These are phyloP conservation scores for Apiospora hydei DNA, from an alignment of 2,329 filamentous ascomycete genomes.

Conservation along the genomic window DNA sequence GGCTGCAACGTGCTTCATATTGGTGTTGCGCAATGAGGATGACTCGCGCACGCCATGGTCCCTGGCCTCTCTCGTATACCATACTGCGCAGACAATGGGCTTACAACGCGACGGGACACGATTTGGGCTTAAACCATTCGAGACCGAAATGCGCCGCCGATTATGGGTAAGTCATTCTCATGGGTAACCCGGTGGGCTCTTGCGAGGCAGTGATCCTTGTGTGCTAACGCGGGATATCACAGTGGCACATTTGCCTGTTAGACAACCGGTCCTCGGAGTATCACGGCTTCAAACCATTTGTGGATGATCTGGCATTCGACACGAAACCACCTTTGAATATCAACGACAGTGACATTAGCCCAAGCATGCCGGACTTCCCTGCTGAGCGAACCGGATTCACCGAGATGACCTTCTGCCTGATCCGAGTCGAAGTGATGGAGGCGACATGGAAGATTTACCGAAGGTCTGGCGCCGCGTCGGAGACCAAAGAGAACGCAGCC, in stretches of 20 bases:
- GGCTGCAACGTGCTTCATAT: constrained; percentile 8
- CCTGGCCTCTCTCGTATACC: constrained; percentile 13
- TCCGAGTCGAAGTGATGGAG: neutral
- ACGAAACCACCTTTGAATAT: constrained; percentile 15
- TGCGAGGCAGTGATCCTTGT: neutral
- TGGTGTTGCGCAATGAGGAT: constrained; percentile 18
- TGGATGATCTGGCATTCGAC: constrained; percentile 1
- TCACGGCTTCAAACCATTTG: constrained; percentile 14
- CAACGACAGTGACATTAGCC: constrained; percentile 19
- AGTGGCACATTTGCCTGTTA: constrained; percentile 22
- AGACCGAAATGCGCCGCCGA: constrained; percentile 19
- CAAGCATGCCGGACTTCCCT: constrained; percentile 7
- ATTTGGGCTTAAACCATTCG: constrained; percentile 23
- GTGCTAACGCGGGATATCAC: neutral
- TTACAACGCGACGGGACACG: constrained; percentile 23
- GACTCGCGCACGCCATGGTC: constrained; percentile 19
- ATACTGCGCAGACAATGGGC: constrained; percentile 9
- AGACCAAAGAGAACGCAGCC: neutral
- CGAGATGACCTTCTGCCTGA: constrained; percentile 23
- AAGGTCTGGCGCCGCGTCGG: neutral
- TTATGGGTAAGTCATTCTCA: neutral
- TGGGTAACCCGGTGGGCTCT: too few species aligned
- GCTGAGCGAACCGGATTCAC: neutral
- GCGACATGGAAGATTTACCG: neutral
- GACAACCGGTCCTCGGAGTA: constrained; percentile 20